Evolutionary conservation across 352 stramenopile genomes (phyloP).

Genomic region (Phytopythium montanum): DNA sequence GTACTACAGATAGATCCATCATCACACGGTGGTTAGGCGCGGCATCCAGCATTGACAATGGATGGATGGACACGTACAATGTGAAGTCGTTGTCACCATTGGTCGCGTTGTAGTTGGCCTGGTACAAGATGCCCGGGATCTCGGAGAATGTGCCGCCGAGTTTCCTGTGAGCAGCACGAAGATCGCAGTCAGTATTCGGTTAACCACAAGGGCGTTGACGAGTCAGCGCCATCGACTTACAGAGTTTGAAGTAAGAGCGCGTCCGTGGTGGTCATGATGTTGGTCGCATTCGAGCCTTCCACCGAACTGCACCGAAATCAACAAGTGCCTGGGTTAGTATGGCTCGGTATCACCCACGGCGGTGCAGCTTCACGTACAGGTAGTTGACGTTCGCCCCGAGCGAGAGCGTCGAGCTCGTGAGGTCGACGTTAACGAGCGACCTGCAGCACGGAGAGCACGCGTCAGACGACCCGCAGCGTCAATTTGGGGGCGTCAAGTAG

Average conservation of each 20-base stretch:
- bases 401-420: background rate
- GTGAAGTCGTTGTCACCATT: background rate
- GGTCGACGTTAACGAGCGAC: background rate
- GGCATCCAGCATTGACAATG: background rate
- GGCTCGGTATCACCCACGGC: background rate
- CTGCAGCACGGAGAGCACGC: background rate
- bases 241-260: too few relatives aligned
- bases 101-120: background rate
- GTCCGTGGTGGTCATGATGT: background rate
- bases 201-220: too few relatives aligned
- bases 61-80: background rate
- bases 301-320: background rate
- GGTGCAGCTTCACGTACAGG: background rate
- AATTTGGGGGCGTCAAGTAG: background rate
- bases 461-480: background rate
- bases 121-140: conserved; percentile 1
- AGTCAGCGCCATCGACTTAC: background rate
- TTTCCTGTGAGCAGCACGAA: background rate
- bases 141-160: background rate
- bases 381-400: background rate
- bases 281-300: background rate
- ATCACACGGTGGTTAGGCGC: background rate
- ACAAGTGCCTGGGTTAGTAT: background rate
- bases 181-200: background rate
- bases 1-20: background rate